Conservation (phyloP, 164 flowering plant genomes). For the Buxus sempervirens region DNA sequence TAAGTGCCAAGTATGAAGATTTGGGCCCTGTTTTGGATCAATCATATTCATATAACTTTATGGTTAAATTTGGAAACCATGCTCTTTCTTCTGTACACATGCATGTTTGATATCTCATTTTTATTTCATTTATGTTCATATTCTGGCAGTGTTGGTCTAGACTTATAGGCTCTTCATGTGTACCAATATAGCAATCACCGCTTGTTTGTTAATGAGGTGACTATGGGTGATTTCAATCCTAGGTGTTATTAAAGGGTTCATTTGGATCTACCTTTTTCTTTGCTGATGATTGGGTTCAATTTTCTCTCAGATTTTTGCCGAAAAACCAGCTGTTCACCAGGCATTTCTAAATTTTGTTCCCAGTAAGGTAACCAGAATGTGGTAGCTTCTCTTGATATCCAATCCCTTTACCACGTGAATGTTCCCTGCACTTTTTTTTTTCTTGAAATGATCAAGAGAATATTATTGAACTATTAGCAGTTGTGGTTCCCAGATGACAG, state of each 20-base stretch:
- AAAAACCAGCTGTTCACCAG: constrained; percentile 93
- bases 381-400: not conserved
- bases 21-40: too few relatives aligned
- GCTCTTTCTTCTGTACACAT: too few relatives aligned
- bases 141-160: not conserved
- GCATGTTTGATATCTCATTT: too few relatives aligned
- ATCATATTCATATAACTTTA: too few relatives aligned
- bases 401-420: not conserved
- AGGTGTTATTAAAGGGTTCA: too few relatives aligned
- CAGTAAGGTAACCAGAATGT: constrained; percentile 47
- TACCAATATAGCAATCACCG: not conserved
- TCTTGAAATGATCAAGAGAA: not conserved
- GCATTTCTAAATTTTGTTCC: constrained; percentile 84
- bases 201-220: not conserved
- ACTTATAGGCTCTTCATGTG: not conserved
- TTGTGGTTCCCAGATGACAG: constrained; percentile 59
- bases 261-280: not conserved
- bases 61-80: too few relatives aligned
- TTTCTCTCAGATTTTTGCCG: constrained; percentile 81
- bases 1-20: too few relatives aligned
- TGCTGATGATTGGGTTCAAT: constrained; percentile 10
- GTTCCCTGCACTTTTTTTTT: not conserved
- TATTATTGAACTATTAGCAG: not conserved
- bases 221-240: not conserved
- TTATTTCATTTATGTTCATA: not conserved